Evolutionary conservation across 1,284 basidiomycete genomes (phyloP).

Genomic region (Calocybe gambosa): DNA sequence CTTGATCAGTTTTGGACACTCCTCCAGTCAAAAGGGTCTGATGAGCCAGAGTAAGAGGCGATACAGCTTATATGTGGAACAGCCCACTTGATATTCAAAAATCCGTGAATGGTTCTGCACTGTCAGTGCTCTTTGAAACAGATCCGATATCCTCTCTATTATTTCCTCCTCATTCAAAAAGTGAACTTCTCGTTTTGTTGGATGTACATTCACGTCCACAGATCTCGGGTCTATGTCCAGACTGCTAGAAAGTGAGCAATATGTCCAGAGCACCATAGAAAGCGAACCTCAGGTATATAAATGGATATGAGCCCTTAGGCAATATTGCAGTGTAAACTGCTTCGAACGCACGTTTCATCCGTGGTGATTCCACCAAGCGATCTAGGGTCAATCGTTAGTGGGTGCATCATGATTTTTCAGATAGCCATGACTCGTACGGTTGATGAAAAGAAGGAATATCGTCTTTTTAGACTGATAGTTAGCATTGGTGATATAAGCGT

Average conservation of each 20-base stretch:
- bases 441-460: constrained; percentile 92
- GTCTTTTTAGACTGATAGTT: constrained; percentile 89
- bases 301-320: constrained; percentile 90
- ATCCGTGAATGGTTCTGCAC: constrained; percentile 64
- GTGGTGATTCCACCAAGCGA: constrained; percentile 86
- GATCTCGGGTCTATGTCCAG: constrained; percentile 81
- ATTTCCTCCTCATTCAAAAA: constrained; percentile 93
- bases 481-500: constrained; percentile 79
- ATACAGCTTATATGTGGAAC: neutral
- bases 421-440: constrained; percentile 54
- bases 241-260: constrained; percentile 32
- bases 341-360: constrained; percentile 87
- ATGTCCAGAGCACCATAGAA: neutral
- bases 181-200: constrained; percentile 95
- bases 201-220: constrained; percentile 97
- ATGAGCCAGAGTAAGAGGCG: neutral
- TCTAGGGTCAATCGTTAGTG: constrained; percentile 43
- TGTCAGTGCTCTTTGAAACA: constrained; percentile 62
- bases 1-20: constrained; percentile 27
- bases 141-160: constrained; percentile 74
- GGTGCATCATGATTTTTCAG: neutral
- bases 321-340: constrained; percentile 80
- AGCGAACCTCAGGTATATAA: constrained; percentile 82
- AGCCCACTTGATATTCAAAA: constrained; percentile 76
- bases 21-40: constrained; percentile 62